Conservation (phyloP, 2,329 filamentous ascomycete species). For the Cordyceps cateniannulata region DNA sequence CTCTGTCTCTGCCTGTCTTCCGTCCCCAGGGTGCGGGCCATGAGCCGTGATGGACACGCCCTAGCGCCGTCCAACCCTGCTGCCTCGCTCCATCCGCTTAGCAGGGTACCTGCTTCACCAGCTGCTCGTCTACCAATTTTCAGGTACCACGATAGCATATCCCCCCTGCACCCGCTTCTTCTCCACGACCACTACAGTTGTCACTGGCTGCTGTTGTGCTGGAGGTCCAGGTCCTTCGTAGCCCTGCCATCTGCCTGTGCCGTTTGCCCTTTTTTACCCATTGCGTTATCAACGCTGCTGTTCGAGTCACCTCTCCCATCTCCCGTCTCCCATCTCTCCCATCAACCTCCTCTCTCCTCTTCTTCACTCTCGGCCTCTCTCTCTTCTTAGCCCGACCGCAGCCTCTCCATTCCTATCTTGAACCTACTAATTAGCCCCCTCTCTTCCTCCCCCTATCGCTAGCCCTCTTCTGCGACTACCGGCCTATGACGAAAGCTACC, state of each 20-base stretch:
- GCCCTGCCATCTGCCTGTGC: not conserved
- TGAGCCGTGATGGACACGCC: not conserved
- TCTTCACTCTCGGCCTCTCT: not conserved
- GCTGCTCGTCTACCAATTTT: not conserved
- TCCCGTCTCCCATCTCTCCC: slow-evolving; percentile 1
- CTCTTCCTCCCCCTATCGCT: not conserved
- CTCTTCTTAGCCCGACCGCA: not conserved
- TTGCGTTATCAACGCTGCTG: slow-evolving; percentile 12
- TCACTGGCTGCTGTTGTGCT: not conserved
- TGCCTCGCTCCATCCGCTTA: not conserved
- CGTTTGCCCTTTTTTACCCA: not conserved
- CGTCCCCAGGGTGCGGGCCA: not conserved
- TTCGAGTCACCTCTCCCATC: slow-evolving; percentile 14
- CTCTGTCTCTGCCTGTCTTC: not conserved
- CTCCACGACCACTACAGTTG: slow-evolving; percentile 4
- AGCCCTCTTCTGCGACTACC: not conserved
- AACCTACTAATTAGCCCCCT: not conserved
- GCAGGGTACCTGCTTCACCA: not conserved
- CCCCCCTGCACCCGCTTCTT: slow-evolving; percentile 4
- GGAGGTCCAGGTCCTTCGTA: not conserved
- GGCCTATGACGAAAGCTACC: slow-evolving; percentile 10
- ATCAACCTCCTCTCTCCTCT: slow-evolving; percentile 2
- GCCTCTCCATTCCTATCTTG: not conserved
- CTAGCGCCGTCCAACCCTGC: not conserved
- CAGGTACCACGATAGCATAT: slow-evolving; percentile 3